Base-by-base conservation (phyloP, 139 green algal species). In the Chlamydomonas incerta region DNA sequence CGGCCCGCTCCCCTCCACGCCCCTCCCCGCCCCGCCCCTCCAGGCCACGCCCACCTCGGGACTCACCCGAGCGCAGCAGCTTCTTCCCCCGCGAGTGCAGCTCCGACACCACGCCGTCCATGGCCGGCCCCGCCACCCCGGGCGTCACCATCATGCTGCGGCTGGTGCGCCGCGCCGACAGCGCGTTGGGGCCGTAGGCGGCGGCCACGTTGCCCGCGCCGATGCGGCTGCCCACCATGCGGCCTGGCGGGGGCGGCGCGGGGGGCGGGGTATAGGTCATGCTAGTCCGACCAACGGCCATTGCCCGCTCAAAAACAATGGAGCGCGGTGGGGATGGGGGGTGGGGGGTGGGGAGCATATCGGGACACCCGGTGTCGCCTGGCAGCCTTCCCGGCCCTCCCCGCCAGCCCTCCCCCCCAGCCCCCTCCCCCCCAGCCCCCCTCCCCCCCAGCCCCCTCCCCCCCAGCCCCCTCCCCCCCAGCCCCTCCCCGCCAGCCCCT, bases 51-150 rank as follows among this genome's bases (percentile, higher is more conserved):
- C n/a, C n/a, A n/a, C n/a, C n/a, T 50, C 41, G 8, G 6, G 41
- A 50, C 63, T 21, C 41, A 84, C 82, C 83, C 47, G 84, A 62
- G 24, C 62, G 29, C 47, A 95, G 50, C 50, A 93, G 41, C 69
- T 93, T 62, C 74, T 93, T 62, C 6, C 74, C 88, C 31, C n/a
- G 82, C 29, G 66, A 17, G 29, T 90, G 86, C 65, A 94, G 79
- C 46, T 62, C 52, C 58, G 37, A 17, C 28, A 82, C 75, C 75
- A 72, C 46, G 41, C 41, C 65, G 46, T 84, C 63, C 77, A 84
- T 84, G 65, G 20, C 47, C 29, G 65, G 65, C 6, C 77, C 63
- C 13, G 77, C 77, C 77, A 72, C 46, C 0, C 63, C 77, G 29
- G 63, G 77, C 46, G 77, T 84, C 24, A 84, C 77, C 46, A 93